These are phyloP conservation scores for Phytophthora vignae DNA, from an alignment of 352 stramenopile species.

Conservation along the genomic window DNA sequence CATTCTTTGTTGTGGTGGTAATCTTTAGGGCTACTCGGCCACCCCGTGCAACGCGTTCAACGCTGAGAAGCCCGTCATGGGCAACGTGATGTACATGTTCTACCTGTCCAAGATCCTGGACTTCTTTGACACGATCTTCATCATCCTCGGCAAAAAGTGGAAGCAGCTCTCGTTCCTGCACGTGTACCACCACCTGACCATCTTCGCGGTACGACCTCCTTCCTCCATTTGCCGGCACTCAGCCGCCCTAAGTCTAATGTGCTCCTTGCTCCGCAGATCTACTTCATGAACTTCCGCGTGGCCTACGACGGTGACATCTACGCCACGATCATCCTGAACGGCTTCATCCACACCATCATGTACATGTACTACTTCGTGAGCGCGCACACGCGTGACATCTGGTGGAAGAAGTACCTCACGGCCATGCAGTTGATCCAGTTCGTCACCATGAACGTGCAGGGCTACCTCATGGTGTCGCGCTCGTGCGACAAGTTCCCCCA, in stretches of 20 bases:
- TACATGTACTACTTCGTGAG: conserved; percentile 99
- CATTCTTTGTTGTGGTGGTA: background rate
- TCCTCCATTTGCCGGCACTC: background rate
- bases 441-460: conserved; percentile 84
- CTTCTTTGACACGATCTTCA: conserved; percentile 97
- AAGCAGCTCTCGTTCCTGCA: conserved; percentile 98
- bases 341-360: conserved; percentile 99
- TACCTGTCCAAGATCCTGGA: conserved; percentile 98
- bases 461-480: conserved; percentile 83
- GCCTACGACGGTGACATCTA: conserved; percentile 98
- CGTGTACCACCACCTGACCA: conserved; percentile 98
- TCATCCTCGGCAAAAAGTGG: conserved; percentile 98
- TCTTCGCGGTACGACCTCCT: conserved; percentile 85
- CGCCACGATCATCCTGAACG: conserved; percentile 96
- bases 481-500: conserved; percentile 85
- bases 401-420: conserved; percentile 98
- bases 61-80: conserved; percentile 91
- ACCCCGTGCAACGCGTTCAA: conserved; percentile 94
- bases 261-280: conserved; percentile 67
- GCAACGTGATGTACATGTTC: conserved; percentile 98
- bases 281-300: conserved; percentile 95
- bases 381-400: conserved; percentile 97
- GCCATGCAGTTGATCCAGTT: conserved; percentile 97
- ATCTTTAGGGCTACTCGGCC: conserved; percentile 81
- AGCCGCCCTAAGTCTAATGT: conserved; percentile 5